Percentiles rank a stretch among this genome's conserved stretches.
Conservation (phyloP, 1,284 basidiomycete species). For the Marasmius tenuissimus region DNA sequence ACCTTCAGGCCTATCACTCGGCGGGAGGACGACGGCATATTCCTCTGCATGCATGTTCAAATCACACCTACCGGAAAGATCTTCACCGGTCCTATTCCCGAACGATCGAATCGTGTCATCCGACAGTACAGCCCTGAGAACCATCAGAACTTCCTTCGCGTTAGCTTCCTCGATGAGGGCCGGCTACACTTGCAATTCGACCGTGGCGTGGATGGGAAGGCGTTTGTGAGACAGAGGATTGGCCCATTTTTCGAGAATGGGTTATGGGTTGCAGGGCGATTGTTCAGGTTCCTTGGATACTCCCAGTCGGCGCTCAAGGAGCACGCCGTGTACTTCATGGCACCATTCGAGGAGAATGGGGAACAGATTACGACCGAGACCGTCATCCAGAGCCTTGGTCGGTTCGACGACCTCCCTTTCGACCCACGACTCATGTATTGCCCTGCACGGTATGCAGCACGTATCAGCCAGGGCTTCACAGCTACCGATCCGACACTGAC, state of each 20-base stretch:
- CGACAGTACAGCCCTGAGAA: conserved; percentile 44
- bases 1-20: conserved; percentile 22
- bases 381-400: conserved; percentile 56
- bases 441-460: conserved; percentile 70
- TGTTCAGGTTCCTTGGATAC: conserved; percentile 57
- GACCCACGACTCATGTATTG: conserved; percentile 51
- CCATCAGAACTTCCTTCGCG: conserved; percentile 61
- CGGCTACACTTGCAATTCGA: conserved; percentile 48
- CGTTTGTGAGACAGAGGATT: conserved; percentile 45
- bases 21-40: conserved; percentile 39
- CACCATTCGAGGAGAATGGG: conserved; percentile 39
- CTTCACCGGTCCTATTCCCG: conserved; percentile 61
- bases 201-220: conserved; percentile 46
- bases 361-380: conserved; percentile 37
- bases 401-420: conserved; percentile 45
- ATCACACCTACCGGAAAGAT: conserved; percentile 60
- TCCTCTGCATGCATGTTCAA: conserved; percentile 53
- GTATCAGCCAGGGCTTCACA: conserved; percentile 73
- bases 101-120: conserved; percentile 67
- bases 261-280: conserved; percentile 47
- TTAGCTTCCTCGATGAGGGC: conserved; percentile 62
- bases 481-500: conserved; percentile 62
- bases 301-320: conserved; percentile 55
- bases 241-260: conserved; percentile 43
- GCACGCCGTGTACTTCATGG: conserved; percentile 49